Conservation (phyloP, 331 rosid genomes). For the Malus hybrid region DNA sequence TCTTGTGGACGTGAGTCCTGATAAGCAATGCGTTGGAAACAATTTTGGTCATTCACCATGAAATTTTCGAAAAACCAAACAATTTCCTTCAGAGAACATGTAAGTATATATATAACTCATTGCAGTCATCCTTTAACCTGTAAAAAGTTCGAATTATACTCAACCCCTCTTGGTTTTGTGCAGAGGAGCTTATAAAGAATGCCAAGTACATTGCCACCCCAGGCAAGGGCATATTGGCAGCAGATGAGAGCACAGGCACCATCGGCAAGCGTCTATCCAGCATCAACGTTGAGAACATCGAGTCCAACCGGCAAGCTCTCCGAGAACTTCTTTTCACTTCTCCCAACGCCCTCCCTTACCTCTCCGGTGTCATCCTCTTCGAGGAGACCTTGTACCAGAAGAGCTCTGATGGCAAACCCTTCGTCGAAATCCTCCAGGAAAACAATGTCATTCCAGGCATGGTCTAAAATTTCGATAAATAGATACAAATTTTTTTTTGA, state of each 20-base stretch:
- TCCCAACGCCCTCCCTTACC: conserved; percentile 67
- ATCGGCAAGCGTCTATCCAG: conserved; percentile 88
- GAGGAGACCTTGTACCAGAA: conserved; percentile 96
- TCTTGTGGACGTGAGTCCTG: neutral
- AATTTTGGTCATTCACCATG: neutral
- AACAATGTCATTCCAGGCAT: conserved; percentile 83
- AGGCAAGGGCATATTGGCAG: conserved; percentile 96
- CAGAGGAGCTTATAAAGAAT: conserved; percentile 87
- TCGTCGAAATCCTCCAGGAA: conserved; percentile 65
- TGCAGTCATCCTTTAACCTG: neutral
- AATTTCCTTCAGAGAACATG: neutral
- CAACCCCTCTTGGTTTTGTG: neutral
- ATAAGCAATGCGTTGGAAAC: neutral
- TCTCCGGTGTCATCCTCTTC: conserved; percentile 91
- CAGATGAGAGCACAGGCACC: conserved; percentile 98
- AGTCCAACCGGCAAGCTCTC: conserved; percentile 82
- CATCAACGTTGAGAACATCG: conserved; percentile 82
- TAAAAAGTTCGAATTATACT: neutral
- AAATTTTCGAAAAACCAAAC: neutral
- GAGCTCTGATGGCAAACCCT: conserved; percentile 66
- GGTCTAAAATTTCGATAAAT: neutral
- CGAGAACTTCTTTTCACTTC: conserved; percentile 89
- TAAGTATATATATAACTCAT: neutral
- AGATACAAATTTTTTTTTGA: neutral
- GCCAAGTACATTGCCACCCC: conserved; percentile 89